phyloP scores from a whole-genome alignment of 2,329 filamentous ascomycete genomes.

The Tolypocladium cylindrosporum region DNA sequence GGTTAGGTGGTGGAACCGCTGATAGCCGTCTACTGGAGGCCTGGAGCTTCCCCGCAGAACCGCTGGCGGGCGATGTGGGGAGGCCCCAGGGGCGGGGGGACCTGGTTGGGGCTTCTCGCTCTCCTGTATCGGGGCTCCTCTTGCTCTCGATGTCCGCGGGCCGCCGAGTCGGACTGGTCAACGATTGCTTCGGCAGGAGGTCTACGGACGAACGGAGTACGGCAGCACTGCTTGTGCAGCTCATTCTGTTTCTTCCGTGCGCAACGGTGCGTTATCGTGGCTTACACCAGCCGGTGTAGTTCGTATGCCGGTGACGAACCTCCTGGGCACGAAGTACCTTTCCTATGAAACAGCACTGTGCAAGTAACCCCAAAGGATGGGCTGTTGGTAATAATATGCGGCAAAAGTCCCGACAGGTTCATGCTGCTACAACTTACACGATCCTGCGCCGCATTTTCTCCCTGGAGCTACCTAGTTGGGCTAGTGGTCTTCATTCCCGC shows the following conservation, averaged over 20 bases:
- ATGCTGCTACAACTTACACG: neutral
- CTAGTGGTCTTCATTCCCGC: neutral
- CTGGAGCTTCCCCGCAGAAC: neutral
- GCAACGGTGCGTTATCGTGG: neutral
- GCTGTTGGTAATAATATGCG: neutral
- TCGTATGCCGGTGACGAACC: too few species aligned
- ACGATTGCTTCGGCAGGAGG: neutral
- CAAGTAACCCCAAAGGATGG: neutral
- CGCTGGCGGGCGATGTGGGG: neutral
- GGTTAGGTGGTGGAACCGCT: conserved; percentile 3
- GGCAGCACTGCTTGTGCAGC: neutral
- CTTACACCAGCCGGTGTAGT: neutral
- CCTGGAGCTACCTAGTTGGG: neutral
- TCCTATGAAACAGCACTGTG: neutral
- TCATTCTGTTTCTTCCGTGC: too few species aligned
- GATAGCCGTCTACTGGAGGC: conserved; percentile 1
- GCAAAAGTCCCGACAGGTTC: neutral
- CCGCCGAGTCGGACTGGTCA: neutral
- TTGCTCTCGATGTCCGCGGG: neutral
- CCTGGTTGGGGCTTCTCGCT: neutral
- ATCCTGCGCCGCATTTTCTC: neutral
- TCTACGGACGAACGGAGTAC: neutral
- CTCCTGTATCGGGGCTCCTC: neutral
- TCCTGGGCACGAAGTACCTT: too few species aligned
- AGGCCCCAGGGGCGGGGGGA: neutral